Evolutionary conservation across 2,329 filamentous ascomycete species (phyloP).

Genomic region (Teratosphaeriaceae sp.): DNA sequence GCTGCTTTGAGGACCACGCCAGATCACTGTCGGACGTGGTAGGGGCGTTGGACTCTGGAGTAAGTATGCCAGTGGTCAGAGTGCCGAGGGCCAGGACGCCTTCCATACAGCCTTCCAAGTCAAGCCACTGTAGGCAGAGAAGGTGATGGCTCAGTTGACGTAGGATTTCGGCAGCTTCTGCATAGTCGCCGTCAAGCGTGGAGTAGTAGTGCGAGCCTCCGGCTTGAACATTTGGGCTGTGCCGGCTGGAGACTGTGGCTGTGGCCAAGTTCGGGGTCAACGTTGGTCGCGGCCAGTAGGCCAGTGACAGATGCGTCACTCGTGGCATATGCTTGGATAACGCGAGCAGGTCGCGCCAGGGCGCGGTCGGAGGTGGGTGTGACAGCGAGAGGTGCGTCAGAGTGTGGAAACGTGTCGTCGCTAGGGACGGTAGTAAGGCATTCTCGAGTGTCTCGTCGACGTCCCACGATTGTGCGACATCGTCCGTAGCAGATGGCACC

Average conservation of each 20-base stretch:
- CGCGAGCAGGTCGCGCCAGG: conserved; percentile 50
- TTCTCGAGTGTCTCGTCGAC: conserved; percentile 28
- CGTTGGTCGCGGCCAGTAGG: conserved; percentile 55
- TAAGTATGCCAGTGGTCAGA: background rate
- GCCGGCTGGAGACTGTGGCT: conserved; percentile 35
- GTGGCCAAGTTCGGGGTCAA: conserved; percentile 48
- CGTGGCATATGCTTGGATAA: conserved; percentile 49
- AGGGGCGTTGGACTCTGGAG: too few relatives aligned
- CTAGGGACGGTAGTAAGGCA: conserved; percentile 19
- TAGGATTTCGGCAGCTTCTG: conserved; percentile 50
- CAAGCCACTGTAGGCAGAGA: conserved; percentile 55
- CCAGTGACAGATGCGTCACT: conserved; percentile 56
- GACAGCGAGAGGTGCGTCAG: conserved; percentile 54
- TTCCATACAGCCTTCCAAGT: conserved; percentile 52
- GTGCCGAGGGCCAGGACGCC: conserved; percentile 47
- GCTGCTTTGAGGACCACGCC: background rate
- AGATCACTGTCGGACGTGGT: too few relatives aligned
- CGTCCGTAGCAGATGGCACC: conserved; percentile 1
- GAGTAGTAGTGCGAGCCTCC: conserved; percentile 49
- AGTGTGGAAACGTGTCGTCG: conserved; percentile 40
- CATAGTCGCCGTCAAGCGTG: conserved; percentile 47
- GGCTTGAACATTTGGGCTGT: conserved; percentile 39
- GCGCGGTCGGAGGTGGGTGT: conserved; percentile 41
- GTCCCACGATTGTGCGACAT: conserved; percentile 42
- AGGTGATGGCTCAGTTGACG: conserved; percentile 49